Percentiles rank a stretch among this genome's conserved stretches.
Conservation (phyloP, 73 alveolate species). For the Urostyla sp. region DNA sequence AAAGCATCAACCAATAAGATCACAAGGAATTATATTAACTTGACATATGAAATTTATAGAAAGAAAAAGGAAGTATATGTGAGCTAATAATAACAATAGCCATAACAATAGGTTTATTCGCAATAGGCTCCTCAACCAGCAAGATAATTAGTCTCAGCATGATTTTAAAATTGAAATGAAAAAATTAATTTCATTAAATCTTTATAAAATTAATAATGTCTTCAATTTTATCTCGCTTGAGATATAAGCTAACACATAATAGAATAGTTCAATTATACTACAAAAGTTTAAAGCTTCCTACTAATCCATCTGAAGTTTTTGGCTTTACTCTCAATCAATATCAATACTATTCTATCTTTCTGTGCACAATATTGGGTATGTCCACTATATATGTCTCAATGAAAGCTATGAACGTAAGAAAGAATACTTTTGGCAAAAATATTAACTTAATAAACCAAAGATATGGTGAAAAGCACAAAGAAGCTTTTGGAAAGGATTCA, state of each 20-base stretch:
- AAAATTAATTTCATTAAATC: too few relatives aligned
- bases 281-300: not conserved
- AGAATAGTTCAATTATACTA: constrained; percentile 1
- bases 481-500: constrained; percentile 47
- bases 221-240: too few relatives aligned
- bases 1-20: constrained; percentile 45
- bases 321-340: not conserved
- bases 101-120: constrained; percentile 1
- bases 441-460: not conserved
- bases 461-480: constrained; percentile 25
- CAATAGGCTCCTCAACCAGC: not conserved
- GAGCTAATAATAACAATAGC: not conserved
- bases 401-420: constrained; percentile 20
- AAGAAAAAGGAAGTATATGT: constrained; percentile 45
- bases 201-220: too few relatives aligned
- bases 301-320: not conserved
- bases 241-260: not conserved
- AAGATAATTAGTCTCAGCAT: too few relatives aligned
- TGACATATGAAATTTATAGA: constrained; percentile 29
- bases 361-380: not conserved
- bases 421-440: constrained; percentile 42
- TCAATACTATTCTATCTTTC: constrained; percentile 18
- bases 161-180: too few relatives aligned
- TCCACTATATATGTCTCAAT: constrained; percentile 6
- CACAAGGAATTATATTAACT: constrained; percentile 26